Base-by-base conservation (phyloP, 306 rosid species). In the Fragaria nilgerrensis region DNA sequence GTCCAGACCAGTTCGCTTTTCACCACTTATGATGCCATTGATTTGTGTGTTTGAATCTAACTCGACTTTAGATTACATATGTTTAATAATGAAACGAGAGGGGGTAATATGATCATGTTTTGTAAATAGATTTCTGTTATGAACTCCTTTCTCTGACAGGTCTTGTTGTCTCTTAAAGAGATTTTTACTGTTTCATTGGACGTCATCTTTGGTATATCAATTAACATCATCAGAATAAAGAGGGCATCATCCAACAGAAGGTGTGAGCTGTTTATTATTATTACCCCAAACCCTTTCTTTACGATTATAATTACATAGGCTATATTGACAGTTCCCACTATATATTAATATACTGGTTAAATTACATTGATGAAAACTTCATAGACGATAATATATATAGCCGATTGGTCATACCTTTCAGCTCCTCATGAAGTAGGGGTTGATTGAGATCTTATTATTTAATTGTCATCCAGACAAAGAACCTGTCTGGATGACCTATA, bases 211-310 rank as follows among this genome's bases (percentile, higher is more conserved):
- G 85, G 90, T 61, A 70, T 88, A 75, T 83, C 92, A 25, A 85
- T 91, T 82, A 92, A 86, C 89, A 78, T 90, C 79, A 81, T 92
- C 79, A 82, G 87, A 82, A 77, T 84, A 79, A 89, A 89, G 82
- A 79, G 56, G 76, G 52, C 41, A 55, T 81, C 89, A 82, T 71
- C 79, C 66, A 89, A 76, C 79, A 87, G 80, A 80, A 88, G 98
- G 98, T 94, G 80, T 62, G 59, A 70, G 32, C 45, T 39, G 75
- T 70, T 61, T 56, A 14, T 71, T 61, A 12, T 7, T 61, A 61
- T 9, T 25, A 15, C 2, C 37, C 66, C 20, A 2, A 73, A 78
- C 56, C 25, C 74, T 52, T 77, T 83, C 67, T 27, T 80, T 44
- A 76, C 56, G 17, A 37, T 22, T 70, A 36, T 64, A 56, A 72